Conservation (phyloP, 2,329 filamentous ascomycete species). For the Xylaria sp. region DNA sequence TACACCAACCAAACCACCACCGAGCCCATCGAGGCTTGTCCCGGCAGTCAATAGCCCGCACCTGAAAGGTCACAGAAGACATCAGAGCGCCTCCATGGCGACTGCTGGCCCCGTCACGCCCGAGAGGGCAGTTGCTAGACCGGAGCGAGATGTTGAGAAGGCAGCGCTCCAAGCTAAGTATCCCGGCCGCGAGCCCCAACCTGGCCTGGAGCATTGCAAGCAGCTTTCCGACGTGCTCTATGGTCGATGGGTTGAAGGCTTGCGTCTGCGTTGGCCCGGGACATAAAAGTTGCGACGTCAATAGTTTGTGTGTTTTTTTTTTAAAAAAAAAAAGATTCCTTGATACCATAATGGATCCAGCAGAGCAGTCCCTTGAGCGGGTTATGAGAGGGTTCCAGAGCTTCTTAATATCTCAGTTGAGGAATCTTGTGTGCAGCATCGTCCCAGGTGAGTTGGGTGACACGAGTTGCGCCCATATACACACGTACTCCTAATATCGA, state of each 20-base stretch:
- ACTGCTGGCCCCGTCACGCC: conserved; percentile 26
- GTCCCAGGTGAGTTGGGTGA: background rate
- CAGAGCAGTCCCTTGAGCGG: too few relatives aligned
- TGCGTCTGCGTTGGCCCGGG: conserved; percentile 64
- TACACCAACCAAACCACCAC: conserved; percentile 22
- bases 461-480: background rate
- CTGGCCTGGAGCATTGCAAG: conserved; percentile 88
- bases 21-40: conserved; percentile 59
- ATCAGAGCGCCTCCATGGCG: conserved; percentile 44
- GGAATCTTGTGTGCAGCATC: conserved; percentile 2
- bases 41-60: conserved; percentile 81
- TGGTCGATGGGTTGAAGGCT: conserved; percentile 79
- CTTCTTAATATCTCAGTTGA: background rate
- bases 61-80: conserved; percentile 68
- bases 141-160: conserved; percentile 42
- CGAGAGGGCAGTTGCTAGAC: conserved; percentile 27
- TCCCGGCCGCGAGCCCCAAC: conserved; percentile 48
- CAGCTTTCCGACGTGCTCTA: conserved; percentile 88
- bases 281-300: conserved; percentile 9
- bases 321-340: background rate
- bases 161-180: conserved; percentile 47
- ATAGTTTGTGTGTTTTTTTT: background rate
- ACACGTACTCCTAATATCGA: conserved; percentile 1
- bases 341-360: background rate
- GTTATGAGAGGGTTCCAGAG: background rate